These are phyloP conservation scores for Hemisphaericaspora lyxosophila DNA, from an alignment of 1,139 yeast species.

Conservation along the genomic window DNA sequence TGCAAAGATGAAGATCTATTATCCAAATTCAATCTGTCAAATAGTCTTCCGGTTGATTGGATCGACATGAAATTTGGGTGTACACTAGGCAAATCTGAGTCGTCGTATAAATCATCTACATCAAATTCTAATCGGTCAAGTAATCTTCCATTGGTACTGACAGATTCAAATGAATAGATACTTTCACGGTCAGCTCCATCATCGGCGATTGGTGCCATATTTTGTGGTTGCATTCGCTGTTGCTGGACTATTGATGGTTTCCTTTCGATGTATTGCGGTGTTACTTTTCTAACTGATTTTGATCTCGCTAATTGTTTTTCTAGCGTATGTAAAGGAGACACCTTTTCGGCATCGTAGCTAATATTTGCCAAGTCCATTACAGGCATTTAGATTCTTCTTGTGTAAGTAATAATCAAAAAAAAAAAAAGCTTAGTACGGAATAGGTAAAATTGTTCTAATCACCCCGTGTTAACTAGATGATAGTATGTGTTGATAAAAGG, in stretches of 20 bases:
- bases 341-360: neutral
- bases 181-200: conserved; percentile 14
- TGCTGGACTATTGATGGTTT: neutral
- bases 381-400: too few species aligned
- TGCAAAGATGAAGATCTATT: conserved; percentile 11
- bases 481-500: too few species aligned
- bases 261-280: neutral
- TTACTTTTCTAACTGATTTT: neutral
- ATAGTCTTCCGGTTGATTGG: conserved; percentile 28
- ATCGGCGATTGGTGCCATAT: neutral
- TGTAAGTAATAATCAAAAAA: too few species aligned
- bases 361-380: neutral
- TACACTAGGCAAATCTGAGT: conserved; percentile 13
- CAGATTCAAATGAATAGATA: conserved; percentile 46
- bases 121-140: conserved; percentile 42
- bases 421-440: too few species aligned
- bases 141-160: conserved; percentile 43
- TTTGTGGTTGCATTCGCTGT: neutral
- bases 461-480: too few species aligned
- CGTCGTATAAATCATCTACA: conserved; percentile 23
- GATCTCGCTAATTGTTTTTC: conserved; percentile 6
- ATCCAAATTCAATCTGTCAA: conserved; percentile 29
- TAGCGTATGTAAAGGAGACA: conserved; percentile 5
- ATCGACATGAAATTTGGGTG: conserved; percentile 28
- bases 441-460: too few species aligned